Percentiles rank a stretch among this genome's conserved stretches.
phyloP scores from a whole-genome alignment of 1,284 basidiomycete species.

The Cryptococcus sp. region DNA sequence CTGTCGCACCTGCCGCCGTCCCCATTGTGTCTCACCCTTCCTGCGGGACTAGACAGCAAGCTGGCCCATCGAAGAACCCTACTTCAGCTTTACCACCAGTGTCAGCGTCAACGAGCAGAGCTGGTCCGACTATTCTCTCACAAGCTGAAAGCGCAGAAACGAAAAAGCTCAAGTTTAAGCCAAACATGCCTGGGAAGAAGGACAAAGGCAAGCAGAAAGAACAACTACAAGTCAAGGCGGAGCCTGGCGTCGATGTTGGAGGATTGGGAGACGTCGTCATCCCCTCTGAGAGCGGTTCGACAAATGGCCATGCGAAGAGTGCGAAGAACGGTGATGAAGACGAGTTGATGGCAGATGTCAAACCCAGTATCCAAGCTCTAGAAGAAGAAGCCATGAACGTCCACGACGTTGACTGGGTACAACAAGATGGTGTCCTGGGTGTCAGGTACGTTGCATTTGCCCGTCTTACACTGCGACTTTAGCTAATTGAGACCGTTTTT shows the following conservation, averaged over 20 bases:
- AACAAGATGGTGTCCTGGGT: constrained; percentile 11
- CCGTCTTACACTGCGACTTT: background rate
- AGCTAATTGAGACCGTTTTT: background rate
- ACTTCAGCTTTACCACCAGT: background rate
- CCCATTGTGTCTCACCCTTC: background rate
- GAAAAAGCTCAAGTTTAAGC: constrained; percentile 13
- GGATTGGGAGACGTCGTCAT: background rate
- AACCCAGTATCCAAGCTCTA: background rate
- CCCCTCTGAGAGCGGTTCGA: background rate
- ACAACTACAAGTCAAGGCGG: background rate
- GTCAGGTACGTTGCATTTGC: constrained; percentile 9
- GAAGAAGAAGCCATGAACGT: constrained; percentile 1
- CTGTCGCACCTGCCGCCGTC: too few species aligned
- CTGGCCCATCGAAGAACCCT: background rate
- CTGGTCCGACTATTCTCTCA: too few species aligned
- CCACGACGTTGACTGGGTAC: background rate
- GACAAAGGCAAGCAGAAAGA: constrained; percentile 4
- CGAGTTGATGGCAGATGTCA: background rate
- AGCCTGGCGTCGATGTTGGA: constrained; percentile 1
- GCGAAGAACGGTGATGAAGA: constrained; percentile 4
- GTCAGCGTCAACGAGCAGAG: background rate
- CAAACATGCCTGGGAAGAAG: constrained; percentile 10
- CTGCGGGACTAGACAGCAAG: background rate
- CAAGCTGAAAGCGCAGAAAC: background rate
- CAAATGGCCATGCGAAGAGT: background rate